These are phyloP conservation scores for Pseudogymnoascus sp. DNA, from an alignment of 2,329 filamentous ascomycete species.

Conservation along the genomic window DNA sequence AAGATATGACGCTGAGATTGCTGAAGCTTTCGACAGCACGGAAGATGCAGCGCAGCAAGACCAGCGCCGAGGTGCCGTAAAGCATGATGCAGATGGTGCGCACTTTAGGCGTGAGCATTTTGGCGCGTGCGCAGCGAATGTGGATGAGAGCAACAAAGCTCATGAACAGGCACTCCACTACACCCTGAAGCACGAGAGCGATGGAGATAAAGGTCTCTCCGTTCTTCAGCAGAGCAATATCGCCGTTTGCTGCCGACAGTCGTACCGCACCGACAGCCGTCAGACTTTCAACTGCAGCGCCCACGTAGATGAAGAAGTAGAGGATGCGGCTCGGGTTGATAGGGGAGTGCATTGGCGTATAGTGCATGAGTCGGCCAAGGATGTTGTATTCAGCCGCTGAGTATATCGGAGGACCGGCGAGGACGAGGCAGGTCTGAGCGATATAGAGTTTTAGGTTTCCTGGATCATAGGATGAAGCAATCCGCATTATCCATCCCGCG, in stretches of 20 bases:
- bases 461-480: constrained; percentile 26
- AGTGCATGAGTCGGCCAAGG: constrained; percentile 31
- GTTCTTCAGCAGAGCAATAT: constrained; percentile 18
- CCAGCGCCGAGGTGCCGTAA: constrained; percentile 30
- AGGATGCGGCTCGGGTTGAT: constrained; percentile 31
- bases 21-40: constrained; percentile 30
- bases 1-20: constrained; percentile 17
- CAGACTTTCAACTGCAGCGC: constrained; percentile 29
- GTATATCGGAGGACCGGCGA: constrained; percentile 31
- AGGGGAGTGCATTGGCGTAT: constrained; percentile 32
- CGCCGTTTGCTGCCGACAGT: constrained; percentile 18
- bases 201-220: constrained; percentile 25
- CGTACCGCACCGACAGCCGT: constrained; percentile 28
- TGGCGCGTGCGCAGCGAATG: constrained; percentile 22
- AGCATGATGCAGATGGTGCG: constrained; percentile 28
- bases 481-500: constrained; percentile 31
- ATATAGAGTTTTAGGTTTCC: constrained; percentile 28
- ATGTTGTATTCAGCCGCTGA: constrained; percentile 32
- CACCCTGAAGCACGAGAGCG: constrained; percentile 27
- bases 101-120: constrained; percentile 26
- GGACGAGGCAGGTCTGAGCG: constrained; percentile 30
- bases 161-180: constrained; percentile 25
- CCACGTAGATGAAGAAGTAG: constrained; percentile 31
- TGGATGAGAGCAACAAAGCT: constrained; percentile 18
- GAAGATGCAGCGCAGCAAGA: constrained; percentile 31